phyloP scores from a whole-genome alignment of 73 alveolate genomes.

The Paramecium pentaurelia region DNA sequence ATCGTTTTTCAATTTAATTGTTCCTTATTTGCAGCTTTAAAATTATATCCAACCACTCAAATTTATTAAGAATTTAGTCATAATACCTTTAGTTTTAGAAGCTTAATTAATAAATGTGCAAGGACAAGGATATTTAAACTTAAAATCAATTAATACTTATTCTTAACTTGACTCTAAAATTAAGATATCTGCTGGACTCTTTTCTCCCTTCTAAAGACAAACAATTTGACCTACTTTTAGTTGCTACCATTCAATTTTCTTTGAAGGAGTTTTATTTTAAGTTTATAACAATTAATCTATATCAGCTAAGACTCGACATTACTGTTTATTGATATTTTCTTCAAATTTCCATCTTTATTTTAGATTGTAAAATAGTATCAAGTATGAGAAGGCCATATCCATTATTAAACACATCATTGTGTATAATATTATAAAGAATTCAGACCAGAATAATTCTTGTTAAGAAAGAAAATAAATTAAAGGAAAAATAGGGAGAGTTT shows the following conservation, averaged over 20 bases:
- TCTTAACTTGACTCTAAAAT: conserved; percentile 26
- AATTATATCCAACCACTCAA: conserved; percentile 24
- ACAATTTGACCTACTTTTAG: neutral
- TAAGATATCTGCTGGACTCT: conserved; percentile 35
- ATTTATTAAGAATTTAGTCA: neutral
- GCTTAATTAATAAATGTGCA: neutral
- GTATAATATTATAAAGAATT: neutral
- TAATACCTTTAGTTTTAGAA: neutral
- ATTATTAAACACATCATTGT: neutral
- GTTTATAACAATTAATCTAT: neutral
- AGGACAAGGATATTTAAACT: neutral
- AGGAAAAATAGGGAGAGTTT: neutral
- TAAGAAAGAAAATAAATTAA: neutral
- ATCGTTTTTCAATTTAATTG: conserved; percentile 3
- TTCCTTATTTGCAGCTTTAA: neutral
- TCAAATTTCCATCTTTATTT: neutral
- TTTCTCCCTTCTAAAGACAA: conserved; percentile 16
- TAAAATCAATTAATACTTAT: neutral
- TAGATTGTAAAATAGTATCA: neutral
- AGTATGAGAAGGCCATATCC: neutral
- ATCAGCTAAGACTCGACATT: neutral
- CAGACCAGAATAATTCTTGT: neutral
- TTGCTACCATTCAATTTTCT: neutral
- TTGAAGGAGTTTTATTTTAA: neutral
- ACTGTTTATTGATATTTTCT: neutral